These are phyloP conservation scores for Malassezia furfur DNA, from an alignment of 1,284 basidiomycete species.

Conservation along the genomic window DNA sequence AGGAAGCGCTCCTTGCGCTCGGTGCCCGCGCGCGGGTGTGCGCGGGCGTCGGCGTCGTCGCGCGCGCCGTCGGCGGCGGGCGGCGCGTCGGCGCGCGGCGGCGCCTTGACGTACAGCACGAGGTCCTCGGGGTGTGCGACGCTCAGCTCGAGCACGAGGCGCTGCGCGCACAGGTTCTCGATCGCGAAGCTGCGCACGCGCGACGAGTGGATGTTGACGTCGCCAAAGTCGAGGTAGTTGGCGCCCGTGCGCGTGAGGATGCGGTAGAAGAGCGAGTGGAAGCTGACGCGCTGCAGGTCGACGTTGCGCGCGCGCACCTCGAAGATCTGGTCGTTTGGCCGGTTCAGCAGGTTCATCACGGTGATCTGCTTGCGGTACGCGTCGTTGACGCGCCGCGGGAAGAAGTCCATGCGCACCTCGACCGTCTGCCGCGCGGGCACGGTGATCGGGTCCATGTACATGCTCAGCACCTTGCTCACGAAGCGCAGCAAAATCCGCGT, in stretches of 20 bases:
- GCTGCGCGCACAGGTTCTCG: constrained; percentile 50
- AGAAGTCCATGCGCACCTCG: constrained; percentile 52
- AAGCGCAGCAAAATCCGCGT: constrained; percentile 52
- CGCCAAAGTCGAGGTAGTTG: constrained; percentile 53
- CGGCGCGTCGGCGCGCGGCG: background rate
- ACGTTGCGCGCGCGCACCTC: constrained; percentile 52
- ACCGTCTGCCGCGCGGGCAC: constrained; percentile 51
- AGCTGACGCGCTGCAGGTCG: constrained; percentile 52
- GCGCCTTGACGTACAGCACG: constrained; percentile 50
- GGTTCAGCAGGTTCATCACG: constrained; percentile 47
- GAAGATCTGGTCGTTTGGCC: constrained; percentile 50
- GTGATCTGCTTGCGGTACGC: constrained; percentile 53
- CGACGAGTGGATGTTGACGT: constrained; percentile 52
- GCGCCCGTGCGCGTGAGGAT: constrained; percentile 52
- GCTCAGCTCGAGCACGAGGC: constrained; percentile 50
- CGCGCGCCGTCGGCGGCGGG: constrained; percentile 13
- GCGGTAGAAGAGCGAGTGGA: constrained; percentile 54
- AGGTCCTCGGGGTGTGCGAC: constrained; percentile 53
- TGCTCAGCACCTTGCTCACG: constrained; percentile 53
- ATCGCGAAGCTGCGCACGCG: constrained; percentile 51
- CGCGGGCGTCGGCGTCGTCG: constrained; percentile 11
- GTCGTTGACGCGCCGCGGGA: constrained; percentile 53
- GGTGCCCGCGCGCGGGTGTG: constrained; percentile 24
- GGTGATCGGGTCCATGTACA: constrained; percentile 51
- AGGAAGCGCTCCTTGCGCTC: constrained; percentile 52